Percentiles rank a stretch among this genome's conserved stretches.
phyloP scores from a whole-genome alignment of 2,329 filamentous ascomycete genomes.

The Colletotrichum somersetense region DNA sequence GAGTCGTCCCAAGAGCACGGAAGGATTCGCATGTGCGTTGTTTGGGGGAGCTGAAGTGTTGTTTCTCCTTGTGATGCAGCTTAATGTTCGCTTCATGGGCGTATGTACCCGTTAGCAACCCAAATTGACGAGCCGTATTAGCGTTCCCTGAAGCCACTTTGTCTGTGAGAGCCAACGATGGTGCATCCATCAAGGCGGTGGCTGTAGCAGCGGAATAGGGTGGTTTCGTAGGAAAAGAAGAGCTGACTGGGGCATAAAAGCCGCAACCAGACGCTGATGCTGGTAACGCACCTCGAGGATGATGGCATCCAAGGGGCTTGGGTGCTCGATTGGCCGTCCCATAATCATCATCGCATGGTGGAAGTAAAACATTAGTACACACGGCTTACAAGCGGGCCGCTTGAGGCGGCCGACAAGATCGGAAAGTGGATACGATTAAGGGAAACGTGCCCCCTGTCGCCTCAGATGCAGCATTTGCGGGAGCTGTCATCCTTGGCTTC shows the following conservation, averaged over 20 bases:
- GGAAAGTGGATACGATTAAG: conserved; percentile 21
- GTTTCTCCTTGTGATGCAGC: neutral
- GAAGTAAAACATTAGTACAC: conserved; percentile 5
- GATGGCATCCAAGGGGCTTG: conserved; percentile 1
- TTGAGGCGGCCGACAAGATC: conserved; percentile 4
- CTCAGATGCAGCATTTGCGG: conserved; percentile 27
- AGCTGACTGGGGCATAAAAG: neutral
- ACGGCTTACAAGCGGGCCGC: conserved; percentile 4
- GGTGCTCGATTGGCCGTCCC: conserved; percentile 18
- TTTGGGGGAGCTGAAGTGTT: neutral
- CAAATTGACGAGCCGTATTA: conserved; percentile 18
- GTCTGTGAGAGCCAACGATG: conserved; percentile 27
- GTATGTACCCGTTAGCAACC: conserved; percentile 10
- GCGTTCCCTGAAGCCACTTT: conserved; percentile 10
- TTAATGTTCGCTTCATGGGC: conserved; percentile 7
- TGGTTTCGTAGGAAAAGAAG: neutral
- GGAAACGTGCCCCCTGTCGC: conserved; percentile 10
- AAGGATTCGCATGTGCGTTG: neutral
- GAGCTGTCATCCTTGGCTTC: conserved; percentile 36
- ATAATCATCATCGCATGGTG: conserved; percentile 7
- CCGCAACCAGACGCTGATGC: conserved; percentile 4
- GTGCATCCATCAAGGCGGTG: conserved; percentile 16
- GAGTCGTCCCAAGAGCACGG: conserved; percentile 2
- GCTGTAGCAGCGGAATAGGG: conserved; percentile 10
- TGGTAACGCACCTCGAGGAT: conserved; percentile 21